These are phyloP conservation scores for Parmales sp. DNA, from an alignment of 108 stramenopile genomes.

Conservation along the genomic window DNA sequence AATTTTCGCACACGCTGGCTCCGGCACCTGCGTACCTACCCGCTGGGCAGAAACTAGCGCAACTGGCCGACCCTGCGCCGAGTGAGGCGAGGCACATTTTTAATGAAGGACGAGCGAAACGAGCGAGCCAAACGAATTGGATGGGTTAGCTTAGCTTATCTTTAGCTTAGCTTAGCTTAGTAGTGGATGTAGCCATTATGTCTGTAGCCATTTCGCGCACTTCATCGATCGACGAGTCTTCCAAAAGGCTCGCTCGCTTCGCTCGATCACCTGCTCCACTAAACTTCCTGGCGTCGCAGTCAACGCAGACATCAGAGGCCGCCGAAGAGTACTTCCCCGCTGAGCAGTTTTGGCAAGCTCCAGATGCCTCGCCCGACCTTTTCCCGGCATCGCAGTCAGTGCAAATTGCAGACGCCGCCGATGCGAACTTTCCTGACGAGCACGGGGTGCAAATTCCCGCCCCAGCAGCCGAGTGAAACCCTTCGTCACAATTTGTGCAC, in stretches of 20 bases:
- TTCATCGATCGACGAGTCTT: too few relatives aligned
- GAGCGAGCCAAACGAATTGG: too few relatives aligned
- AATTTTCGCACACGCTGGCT: background rate
- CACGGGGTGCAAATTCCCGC: background rate
- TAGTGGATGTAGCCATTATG: too few relatives aligned
- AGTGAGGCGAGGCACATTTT: too few relatives aligned
- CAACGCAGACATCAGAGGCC: background rate
- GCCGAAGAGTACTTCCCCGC: background rate
- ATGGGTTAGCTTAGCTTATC: too few relatives aligned
- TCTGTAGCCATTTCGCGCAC: too few relatives aligned
- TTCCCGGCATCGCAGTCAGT: background rate
- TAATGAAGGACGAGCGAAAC: too few relatives aligned
- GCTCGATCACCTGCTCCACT: too few relatives aligned
- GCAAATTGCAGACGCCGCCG: background rate
- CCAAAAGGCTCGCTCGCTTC: too few relatives aligned
- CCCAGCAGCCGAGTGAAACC: background rate
- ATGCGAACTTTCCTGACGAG: background rate
- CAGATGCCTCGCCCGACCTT: background rate
- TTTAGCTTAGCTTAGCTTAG: too few relatives aligned
- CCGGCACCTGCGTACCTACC: background rate
- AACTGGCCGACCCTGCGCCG: too few relatives aligned
- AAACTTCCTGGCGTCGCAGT: background rate
- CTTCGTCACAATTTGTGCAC: slow-evolving; percentile 1
- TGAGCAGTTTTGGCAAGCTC: background rate
- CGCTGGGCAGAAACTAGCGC: too few relatives aligned